Evolutionary conservation across 805 yeast species (phyloP), one percentile per base, ranked within the genome.

Genomic region (Debaryomyces prosopidis): DNA sequence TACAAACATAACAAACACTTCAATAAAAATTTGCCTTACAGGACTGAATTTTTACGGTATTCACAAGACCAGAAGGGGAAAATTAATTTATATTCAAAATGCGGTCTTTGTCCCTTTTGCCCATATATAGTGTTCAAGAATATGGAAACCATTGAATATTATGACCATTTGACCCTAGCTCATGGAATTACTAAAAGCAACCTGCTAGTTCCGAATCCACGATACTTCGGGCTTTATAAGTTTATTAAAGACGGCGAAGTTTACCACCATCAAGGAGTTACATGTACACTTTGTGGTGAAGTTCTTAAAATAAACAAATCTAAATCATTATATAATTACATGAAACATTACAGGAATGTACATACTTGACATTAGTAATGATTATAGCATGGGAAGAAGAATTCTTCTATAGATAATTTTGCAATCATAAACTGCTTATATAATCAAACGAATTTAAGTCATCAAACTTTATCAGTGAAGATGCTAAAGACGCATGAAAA

Each of bases 201-300:
- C 11, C 33, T n/a, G 16, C 6, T 30, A 30, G 16, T 30, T 2
- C 33, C 33, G 6, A 30, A 30, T 30, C 33, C 33, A 3, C 14
- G 33, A 5, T n/a, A 14, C 4, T 30, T n/a, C 16, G 33, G 33
- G 7, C 16, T 30, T 12, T 30, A 30, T 30, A 30, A 14, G 11
- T 30, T 30, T 30, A 8, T 30, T 3, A 30, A 30, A 12, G 16
- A 30, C 4, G 16, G 33, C 9, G 16, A 5, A 14, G 33, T n/a
- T 30, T 30, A 30, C 12, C 33, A 30, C 14, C 33, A 30, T 4
- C 33, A 30, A n/a, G 61, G 63, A 8, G 65, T 60, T 6, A 58
- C 58, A 17, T 62, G 67, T 40, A 66, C 49, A 2, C 26, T 33
- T 20, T 46, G 49, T 32, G 27, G 42, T 33, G 46, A 42, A 8